phyloP scores from a whole-genome alignment of 2,329 filamentous ascomycete species.

The Apiospora rasikravindrae region DNA sequence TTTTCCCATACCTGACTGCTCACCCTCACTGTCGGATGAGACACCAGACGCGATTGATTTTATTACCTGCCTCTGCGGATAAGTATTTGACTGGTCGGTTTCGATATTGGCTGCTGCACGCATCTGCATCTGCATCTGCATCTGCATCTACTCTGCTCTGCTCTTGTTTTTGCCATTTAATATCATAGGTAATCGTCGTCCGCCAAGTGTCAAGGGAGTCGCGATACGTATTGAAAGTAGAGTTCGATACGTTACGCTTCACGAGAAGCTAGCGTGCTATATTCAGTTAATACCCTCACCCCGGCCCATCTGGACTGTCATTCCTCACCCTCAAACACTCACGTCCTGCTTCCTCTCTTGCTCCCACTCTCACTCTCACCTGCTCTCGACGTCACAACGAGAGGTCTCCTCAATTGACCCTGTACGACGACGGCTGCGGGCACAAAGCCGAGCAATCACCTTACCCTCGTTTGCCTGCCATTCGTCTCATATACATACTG shows the following conservation, averaged over 20 bases:
- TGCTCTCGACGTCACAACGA: slow-evolving; percentile 17
- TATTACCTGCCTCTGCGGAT: background rate
- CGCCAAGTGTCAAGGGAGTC: background rate
- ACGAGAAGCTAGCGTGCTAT: background rate
- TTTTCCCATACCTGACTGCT: background rate
- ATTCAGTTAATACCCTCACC: slow-evolving; percentile 14
- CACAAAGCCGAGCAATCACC: background rate
- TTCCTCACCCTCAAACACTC: background rate
- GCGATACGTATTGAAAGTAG: background rate
- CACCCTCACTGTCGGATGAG: background rate
- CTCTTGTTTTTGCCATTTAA: background rate
- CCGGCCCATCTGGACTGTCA: background rate
- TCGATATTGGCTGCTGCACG: background rate
- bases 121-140: background rate
- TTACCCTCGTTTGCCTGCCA: background rate
- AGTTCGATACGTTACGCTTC: slow-evolving; percentile 3
- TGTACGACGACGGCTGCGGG: background rate
- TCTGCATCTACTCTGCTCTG: background rate
- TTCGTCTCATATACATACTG: background rate
- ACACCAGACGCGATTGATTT: slow-evolving; percentile 5
- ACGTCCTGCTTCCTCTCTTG: background rate
- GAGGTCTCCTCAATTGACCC: background rate
- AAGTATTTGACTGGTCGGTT: background rate
- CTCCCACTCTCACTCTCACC: background rate
- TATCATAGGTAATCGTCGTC: background rate